Evolutionary conservation across 2,329 filamentous ascomycete genomes (phyloP), one percentile per base, ranked within the genome.

Genomic region (Daldinia eschscholtzii): DNA sequence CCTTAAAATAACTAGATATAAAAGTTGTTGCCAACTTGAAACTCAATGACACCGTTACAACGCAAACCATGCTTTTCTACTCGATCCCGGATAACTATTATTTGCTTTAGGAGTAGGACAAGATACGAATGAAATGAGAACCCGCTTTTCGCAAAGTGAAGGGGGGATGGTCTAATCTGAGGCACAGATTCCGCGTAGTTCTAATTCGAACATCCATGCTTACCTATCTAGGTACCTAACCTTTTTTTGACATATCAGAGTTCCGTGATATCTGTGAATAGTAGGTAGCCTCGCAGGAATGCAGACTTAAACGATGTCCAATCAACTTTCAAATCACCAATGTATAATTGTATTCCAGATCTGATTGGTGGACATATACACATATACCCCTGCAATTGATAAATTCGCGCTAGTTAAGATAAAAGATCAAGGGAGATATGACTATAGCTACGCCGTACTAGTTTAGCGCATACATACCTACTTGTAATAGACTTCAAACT

Each of bases 161-260:
- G 37, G 28, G 20, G 13, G 42, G 26, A 59, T 59, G 37, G 39
- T 30, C 39, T 59, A 46, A 64, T 58, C 7, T 20, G 15, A 48
- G 37, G 55, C 26, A 15, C 50, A 28, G 55, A 42, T 35, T 28
- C n/a, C 26, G 46, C 13, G 46, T 23, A 50, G 46, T 12, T 15
- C 26, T 50, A 23, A n/a, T 30, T 23, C 23, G 23, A 50, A 50
- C 26, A 48, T 6, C 44, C 44, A 50, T 50, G 46, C 23, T 30
- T 46, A 46, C 30, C 30, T 33, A 33, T 3, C 30, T 33, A 33
- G 30, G 30, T 33, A 33, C 30, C 30, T 33, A 33, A 33, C 30
- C 30, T 33, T 33, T 23, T 41, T n/a, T 46, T 23, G 26, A 12
- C 15, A 39, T 39, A 39, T 39, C 15, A n/a, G 4, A 39, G 7